Percentiles rank a stretch among this genome's conserved stretches.
Conservation (phyloP, 345 rosid species). For the Euclidium syriacum region DNA sequence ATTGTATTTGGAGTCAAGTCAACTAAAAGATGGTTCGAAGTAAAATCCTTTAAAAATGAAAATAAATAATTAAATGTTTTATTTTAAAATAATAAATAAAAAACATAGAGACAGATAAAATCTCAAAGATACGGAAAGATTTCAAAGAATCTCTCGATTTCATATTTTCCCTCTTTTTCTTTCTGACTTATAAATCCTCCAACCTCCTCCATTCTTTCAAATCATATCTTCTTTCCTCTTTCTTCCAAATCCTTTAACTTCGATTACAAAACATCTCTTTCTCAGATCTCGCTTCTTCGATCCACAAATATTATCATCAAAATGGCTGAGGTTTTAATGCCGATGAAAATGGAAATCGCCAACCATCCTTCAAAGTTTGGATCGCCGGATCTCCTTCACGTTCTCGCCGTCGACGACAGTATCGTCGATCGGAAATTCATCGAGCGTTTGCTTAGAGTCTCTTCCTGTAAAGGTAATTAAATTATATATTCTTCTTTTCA, state of each 20-base stretch:
- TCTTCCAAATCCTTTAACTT: background rate
- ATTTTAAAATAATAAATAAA: too few species aligned
- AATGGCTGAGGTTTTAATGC: constrained; percentile 33
- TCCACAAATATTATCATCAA: constrained; percentile 1
- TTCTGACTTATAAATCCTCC: background rate
- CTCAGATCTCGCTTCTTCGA: constrained; percentile 4
- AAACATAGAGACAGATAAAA: too few species aligned
- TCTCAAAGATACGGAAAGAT: constrained; percentile 22
- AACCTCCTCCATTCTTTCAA: constrained; percentile 12
- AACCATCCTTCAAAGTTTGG: constrained; percentile 19
- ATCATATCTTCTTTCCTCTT: too few species aligned
- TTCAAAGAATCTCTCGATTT: constrained; percentile 34
- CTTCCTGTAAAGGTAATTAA: constrained; percentile 86
- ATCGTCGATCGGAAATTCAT: constrained; percentile 77
- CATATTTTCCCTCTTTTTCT: constrained; percentile 21
- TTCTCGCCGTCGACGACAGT: constrained; percentile 93
- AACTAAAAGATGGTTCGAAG: too few species aligned
- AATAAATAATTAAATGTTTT: too few species aligned
- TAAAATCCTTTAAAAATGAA: too few species aligned
- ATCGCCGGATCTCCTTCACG: constrained; percentile 45
- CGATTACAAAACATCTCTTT: background rate
- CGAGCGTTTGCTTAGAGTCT: constrained; percentile 67
- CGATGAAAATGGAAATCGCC: constrained; percentile 16
- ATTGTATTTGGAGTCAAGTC: too few species aligned
- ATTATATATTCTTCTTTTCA: background rate